These are phyloP conservation scores for Endocalyx cinctus DNA, from an alignment of 2,329 filamentous ascomycete species.

Conservation along the genomic window DNA sequence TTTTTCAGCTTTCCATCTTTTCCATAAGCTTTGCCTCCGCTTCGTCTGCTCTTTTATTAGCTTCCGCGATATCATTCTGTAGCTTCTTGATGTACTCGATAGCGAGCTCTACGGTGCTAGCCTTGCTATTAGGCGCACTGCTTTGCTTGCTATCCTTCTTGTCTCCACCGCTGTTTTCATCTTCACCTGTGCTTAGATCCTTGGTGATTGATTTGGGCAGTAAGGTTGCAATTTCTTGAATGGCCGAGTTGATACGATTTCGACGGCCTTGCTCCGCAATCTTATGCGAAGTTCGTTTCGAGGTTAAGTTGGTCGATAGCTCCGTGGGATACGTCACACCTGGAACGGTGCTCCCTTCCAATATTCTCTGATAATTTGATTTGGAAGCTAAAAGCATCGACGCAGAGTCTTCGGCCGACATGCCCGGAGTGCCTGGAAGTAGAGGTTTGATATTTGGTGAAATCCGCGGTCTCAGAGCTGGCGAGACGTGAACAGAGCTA, in stretches of 20 bases:
- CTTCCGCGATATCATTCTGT: constrained; percentile 65
- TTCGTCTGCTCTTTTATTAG: constrained; percentile 57
- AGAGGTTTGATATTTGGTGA: constrained; percentile 93
- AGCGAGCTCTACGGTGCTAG: constrained; percentile 93
- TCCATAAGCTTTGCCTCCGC: constrained; percentile 58
- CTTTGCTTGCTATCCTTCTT: constrained; percentile 38
- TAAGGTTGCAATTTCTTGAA: constrained; percentile 85
- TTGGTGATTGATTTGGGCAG: constrained; percentile 58
- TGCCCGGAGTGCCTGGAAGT: constrained; percentile 56
- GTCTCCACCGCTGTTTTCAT: constrained; percentile 36
- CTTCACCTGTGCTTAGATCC: constrained; percentile 40
- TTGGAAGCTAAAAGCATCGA: constrained; percentile 84
- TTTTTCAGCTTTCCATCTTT: constrained; percentile 13
- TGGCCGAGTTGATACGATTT: constrained; percentile 89
- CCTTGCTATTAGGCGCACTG: constrained; percentile 75
- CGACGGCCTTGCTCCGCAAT: constrained; percentile 93
- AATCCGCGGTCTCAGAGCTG: constrained; percentile 81
- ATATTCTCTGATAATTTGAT: constrained; percentile 95
- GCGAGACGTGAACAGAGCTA: constrained; percentile 73
- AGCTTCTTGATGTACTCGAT: constrained; percentile 92
- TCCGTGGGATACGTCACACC: constrained; percentile 88
- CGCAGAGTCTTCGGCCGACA: constrained; percentile 54
- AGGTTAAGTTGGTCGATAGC: constrained; percentile 88
- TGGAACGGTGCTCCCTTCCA: constrained; percentile 87
- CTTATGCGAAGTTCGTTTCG: constrained; percentile 96